Conservation (phyloP, 2,329 filamentous ascomycete genomes). For the Dactylellina parvicollis region DNA sequence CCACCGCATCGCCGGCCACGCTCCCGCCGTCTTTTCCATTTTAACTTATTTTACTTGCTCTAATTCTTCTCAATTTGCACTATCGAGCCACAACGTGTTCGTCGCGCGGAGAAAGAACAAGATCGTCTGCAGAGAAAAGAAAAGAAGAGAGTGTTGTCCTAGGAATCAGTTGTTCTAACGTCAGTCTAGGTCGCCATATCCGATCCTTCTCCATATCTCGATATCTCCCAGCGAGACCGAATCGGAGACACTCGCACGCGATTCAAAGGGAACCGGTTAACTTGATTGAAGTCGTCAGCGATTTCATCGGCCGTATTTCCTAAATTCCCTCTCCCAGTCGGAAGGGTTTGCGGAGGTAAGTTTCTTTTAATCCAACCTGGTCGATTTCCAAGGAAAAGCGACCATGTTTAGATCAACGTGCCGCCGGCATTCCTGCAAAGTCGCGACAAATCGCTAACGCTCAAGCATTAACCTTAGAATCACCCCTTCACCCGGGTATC, state of each 20-base stretch:
- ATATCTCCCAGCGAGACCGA: neutral
- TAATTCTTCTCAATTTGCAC: no score
- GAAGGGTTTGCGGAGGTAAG: conserved; percentile 43
- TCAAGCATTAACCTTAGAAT: conserved; percentile 19
- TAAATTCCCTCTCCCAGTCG: conserved; percentile 16
- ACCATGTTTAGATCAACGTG: neutral
- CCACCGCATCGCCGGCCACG: conserved; percentile 46
- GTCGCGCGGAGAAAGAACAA: conserved; percentile 10
- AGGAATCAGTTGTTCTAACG: neutral
- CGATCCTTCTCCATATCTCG: neutral
- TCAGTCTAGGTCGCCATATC: conserved; percentile 8
- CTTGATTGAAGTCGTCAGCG: conserved; percentile 7
- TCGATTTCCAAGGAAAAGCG: conserved; percentile 6
- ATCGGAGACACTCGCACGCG: conserved; percentile 21
- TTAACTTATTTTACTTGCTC: no score
- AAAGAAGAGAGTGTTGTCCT: neutral
- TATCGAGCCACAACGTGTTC: conserved; percentile 50
- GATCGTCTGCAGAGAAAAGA: neutral
- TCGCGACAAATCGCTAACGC: conserved; percentile 24
- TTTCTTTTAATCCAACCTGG: conserved; percentile 6
- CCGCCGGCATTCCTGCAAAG: neutral
- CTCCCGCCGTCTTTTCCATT: neutral
- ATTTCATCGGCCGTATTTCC: conserved; percentile 23
- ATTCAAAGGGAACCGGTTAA: conserved; percentile 17
- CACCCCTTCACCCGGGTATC: conserved; percentile 37